Base-by-base conservation (phyloP, 2,329 filamentous ascomycete species). In the Talaromyces atroroseus region DNA sequence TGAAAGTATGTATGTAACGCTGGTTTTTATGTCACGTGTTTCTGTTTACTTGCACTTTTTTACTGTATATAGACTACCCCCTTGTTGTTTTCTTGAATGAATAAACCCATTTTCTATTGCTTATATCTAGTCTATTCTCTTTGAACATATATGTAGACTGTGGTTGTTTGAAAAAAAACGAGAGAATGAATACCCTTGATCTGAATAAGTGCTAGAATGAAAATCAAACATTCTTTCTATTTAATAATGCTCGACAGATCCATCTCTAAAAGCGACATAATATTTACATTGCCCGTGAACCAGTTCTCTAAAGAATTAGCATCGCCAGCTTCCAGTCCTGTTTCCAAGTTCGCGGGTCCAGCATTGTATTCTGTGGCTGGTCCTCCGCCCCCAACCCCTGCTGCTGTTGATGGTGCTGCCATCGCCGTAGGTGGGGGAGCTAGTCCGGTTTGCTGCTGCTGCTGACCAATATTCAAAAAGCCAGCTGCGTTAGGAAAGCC, bases 241-340 rank as follows among this genome's bases (percentile, higher is more conserved):
- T 57, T 53, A 12, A 54, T 58, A 45, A 53, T 53, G 40, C 49
- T 57, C 20, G 59, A 58, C n/a, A 60, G 47, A 49, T 60, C 59
- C 45, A 58, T 58, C 21, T 60, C 59, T 20, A 60, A 46, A 23
- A 60, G 47, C 1, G 59, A 58, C 59, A 60, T 60, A 7, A 60
- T 55, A 42, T 60, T 60, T 3, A 60, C 56, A 54, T 60, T 60
- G 1, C 59, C 59, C n/a, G 57, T 54, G 34, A 60, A 60, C 59
- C 59, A 60, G 26, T 60, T 58, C 49, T 55, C 56, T 21, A 60
- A 49, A 0, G 59, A 60, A 36, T 47, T 52, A 12, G 59, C 51
- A 32, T 53, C 59, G 14, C 55, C 50, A 3, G 24, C 44, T 6
- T 38, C 38, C 2, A 54, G 45, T 14, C 44, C 24, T 1, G 52